These are phyloP conservation scores for Thelonectria discophora DNA, from an alignment of 2,329 filamentous ascomycete genomes.

Conservation along the genomic window DNA sequence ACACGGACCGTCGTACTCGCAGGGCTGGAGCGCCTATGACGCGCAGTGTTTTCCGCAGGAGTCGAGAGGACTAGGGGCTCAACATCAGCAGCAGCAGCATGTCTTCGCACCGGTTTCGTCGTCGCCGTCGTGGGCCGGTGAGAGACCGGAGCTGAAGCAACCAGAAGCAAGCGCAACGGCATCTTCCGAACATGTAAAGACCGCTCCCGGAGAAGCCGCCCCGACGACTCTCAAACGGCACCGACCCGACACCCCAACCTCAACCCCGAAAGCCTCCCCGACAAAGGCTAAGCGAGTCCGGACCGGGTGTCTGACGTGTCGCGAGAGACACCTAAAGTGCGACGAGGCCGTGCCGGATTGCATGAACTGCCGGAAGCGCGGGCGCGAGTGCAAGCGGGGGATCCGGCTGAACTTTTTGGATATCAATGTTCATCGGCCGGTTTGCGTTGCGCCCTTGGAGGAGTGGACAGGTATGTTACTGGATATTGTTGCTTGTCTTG, in stretches of 20 bases:
- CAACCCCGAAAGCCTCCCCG: conserved; percentile 6
- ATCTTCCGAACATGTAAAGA: no score
- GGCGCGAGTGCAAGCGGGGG: conserved; percentile 83
- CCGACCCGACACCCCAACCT: background rate
- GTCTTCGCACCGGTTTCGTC: conserved; percentile 13
- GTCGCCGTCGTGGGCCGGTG: conserved; percentile 17
- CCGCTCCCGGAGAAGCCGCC: no score
- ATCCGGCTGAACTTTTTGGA: conserved; percentile 93
- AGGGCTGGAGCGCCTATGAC: conserved; percentile 29
- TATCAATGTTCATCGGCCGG: conserved; percentile 75
- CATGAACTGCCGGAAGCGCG: conserved; percentile 89
- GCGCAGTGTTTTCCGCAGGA: conserved; percentile 19
- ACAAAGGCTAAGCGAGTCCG: conserved; percentile 76
- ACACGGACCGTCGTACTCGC: conserved; percentile 28
- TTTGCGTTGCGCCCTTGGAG: conserved; percentile 51
- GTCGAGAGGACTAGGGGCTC: background rate
- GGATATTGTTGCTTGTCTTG: no score
- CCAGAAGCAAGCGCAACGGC: no score
- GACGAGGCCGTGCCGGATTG: conserved; percentile 74
- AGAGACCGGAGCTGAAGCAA: no score
- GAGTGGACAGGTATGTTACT: conserved; percentile 37
- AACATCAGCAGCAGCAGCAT: conserved; percentile 16
- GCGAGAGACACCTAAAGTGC: conserved; percentile 90
- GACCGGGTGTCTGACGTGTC: conserved; percentile 90
- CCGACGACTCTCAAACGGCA: background rate